Base-by-base conservation (phyloP, 2,329 filamentous ascomycete genomes). In the Seiridium unicorne region DNA sequence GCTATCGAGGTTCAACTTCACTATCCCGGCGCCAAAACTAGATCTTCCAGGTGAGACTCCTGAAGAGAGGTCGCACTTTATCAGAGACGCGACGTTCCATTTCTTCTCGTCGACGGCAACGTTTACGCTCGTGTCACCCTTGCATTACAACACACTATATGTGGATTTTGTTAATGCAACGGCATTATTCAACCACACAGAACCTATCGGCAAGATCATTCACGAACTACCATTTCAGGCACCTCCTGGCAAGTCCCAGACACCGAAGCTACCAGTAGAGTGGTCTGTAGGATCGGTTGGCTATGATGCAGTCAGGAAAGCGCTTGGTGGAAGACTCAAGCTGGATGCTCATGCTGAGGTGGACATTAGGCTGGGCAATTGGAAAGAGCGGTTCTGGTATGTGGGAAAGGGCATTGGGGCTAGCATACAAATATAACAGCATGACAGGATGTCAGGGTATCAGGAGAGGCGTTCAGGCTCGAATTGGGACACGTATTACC, bases 61-160 rank as follows among this genome's bases (percentile, higher is more conserved):
- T 9, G 75, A 80, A 44, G 75, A 79, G 32, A 76, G 76, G 35
- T 76, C 83, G 0, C 86, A 87, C 64, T 97, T 98, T 73, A 92
- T 99, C 67, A 85, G 89, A 71, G 88, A 92, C 67, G 91, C 93
- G 9, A 94, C 89, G 5, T 88, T 99, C 75, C 93, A 98, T 76
- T 76, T 98, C 57, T 83, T 95, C 63, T 90, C 91, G 13, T 96
- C 92, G 0, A 93, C 92, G 0, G 94, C 94, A 3, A 87, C 89
- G 1, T 97, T 99, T 74, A 88, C 85, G 0, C 82, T 98, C 31
- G 82, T 88, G 44, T 97, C 93, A 0, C 95, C 95, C 0, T 79
- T 98, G 7, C 76, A 80, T 46, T 79, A 87, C 60, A 90, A 90
- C 56, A 92, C 87, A 1, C 76, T 98, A 18, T 90, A 87, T 67